Evolutionary conservation across 2,329 filamentous ascomycete genomes (phyloP).

Genomic region (Cadophora luteo-olivacea): DNA sequence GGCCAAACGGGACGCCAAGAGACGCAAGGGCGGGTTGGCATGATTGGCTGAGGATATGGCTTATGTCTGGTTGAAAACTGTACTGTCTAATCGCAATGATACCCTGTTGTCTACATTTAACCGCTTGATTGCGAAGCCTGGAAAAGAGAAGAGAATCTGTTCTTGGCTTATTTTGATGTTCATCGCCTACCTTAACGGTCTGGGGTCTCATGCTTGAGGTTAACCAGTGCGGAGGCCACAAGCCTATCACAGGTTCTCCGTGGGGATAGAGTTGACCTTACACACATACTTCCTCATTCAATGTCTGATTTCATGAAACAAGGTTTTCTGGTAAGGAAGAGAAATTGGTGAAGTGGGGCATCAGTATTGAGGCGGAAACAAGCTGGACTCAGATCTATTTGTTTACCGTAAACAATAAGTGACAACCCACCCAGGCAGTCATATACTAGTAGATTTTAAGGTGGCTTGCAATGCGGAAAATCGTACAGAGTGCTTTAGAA

Average conservation of each 20-base stretch:
- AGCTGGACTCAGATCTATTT: neutral
- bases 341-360: neutral
- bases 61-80: neutral
- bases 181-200: neutral
- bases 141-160: neutral
- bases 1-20: slow-evolving; percentile 26
- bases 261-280: neutral
- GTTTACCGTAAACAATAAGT: neutral
- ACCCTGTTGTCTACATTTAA: neutral
- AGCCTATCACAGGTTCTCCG: neutral
- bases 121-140: neutral
- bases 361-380: neutral
- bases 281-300: no score
- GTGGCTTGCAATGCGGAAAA: no score
- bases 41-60: neutral
- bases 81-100: slow-evolving; percentile 1
- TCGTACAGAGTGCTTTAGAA: no score
- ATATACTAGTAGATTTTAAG: no score
- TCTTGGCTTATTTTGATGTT: neutral
- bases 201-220: neutral
- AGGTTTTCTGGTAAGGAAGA: neutral
- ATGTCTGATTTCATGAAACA: neutral
- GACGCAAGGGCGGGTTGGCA: neutral
- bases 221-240: neutral
- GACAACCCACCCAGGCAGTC: neutral